phyloP scores from a whole-genome alignment of 352 stramenopile genomes.

The Halophytophthora batemanensis region DNA sequence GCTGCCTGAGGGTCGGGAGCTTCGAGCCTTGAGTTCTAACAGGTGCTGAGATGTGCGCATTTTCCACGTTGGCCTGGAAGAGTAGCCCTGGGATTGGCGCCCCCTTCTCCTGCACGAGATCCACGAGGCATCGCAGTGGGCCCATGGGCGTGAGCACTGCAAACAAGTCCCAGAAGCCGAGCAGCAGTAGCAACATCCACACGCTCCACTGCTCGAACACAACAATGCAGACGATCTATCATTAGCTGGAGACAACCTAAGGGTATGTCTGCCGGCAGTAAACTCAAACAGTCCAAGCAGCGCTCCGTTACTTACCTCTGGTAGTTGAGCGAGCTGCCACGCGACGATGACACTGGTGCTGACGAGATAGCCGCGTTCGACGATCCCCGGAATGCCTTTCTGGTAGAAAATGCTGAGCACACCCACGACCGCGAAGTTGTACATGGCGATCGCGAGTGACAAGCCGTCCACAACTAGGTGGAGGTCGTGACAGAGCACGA shows the following conservation, averaged over 20 bases:
- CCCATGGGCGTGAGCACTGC: constrained; percentile 95
- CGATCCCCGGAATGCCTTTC: constrained; percentile 61
- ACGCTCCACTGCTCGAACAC: constrained; percentile 59
- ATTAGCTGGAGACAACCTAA: background rate
- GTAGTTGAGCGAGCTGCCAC: constrained; percentile 95
- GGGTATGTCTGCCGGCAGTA: no score
- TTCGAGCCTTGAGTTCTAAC: constrained; percentile 3
- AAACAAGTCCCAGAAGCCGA: constrained; percentile 97
- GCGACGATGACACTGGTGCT: constrained; percentile 93
- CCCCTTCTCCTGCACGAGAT: constrained; percentile 90
- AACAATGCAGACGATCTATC: background rate
- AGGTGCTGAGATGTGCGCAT: constrained; percentile 27
- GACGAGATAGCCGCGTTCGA: constrained; percentile 92
- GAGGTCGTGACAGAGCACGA: constrained; percentile 46
- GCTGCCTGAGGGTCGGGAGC: background rate
- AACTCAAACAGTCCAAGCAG: no score
- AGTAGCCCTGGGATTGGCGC: constrained; percentile 90
- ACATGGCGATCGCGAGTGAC: constrained; percentile 74
- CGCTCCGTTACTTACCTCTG: constrained; percentile 73
- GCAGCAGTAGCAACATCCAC: constrained; percentile 88
- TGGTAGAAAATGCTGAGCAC: constrained; percentile 88
- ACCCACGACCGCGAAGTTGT: constrained; percentile 86
- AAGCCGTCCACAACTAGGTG: constrained; percentile 50
- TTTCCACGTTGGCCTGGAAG: constrained; percentile 88
- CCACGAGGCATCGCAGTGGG: constrained; percentile 91